Evolutionary conservation across 305 asterid species (phyloP).

Genomic region (Solanum hybrid): DNA sequence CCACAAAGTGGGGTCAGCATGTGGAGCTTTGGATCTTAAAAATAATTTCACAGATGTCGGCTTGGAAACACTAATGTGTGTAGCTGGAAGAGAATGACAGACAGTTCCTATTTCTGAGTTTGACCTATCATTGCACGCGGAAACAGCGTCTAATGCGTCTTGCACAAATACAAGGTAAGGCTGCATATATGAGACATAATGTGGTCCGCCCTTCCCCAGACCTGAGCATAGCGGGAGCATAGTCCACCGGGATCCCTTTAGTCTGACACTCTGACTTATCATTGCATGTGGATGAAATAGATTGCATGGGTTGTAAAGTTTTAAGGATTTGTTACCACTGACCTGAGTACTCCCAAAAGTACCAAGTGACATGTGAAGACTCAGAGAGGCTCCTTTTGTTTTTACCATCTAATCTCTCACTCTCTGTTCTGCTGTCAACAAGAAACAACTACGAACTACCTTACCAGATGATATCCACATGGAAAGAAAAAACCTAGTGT

Average conservation of each 20-base stretch:
- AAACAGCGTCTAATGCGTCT: background rate
- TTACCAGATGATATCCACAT: background rate
- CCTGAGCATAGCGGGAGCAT: background rate
- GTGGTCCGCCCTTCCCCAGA: background rate
- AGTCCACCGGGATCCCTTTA: background rate
- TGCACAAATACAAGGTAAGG: background rate
- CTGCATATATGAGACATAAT: background rate
- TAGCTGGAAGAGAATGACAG: background rate
- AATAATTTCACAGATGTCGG: background rate
- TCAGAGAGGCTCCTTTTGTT: background rate
- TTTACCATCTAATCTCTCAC: conserved; percentile 2
- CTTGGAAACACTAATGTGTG: background rate
- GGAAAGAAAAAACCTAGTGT: background rate
- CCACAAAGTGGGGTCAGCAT: background rate
- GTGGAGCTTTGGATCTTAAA: conserved; percentile 3
- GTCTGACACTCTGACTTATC: background rate
- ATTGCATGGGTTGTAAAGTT: background rate
- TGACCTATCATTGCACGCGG: background rate
- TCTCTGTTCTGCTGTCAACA: background rate
- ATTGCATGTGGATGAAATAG: background rate
- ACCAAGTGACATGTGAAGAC: background rate
- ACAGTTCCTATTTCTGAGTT: background rate
- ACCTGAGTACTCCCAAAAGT: background rate
- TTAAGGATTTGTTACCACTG: background rate
- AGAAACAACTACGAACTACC: background rate